Conservation (phyloP, 2,329 filamentous ascomycete genomes). For the Lomentospora prolificans region DNA sequence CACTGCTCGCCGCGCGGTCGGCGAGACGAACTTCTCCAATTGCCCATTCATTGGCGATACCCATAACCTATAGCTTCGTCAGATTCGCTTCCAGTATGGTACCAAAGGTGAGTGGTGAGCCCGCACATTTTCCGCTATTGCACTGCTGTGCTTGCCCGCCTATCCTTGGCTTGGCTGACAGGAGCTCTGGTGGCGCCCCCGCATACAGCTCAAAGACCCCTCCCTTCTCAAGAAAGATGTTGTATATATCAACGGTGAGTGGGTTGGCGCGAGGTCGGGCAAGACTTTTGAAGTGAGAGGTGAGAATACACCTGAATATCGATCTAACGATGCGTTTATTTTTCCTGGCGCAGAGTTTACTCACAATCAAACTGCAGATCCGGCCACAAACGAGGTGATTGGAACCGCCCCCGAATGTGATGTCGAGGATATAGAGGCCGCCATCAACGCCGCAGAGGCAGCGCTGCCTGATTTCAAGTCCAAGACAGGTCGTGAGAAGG, state of each 20-base stretch:
- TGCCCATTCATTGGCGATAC: slow-evolving; percentile 20
- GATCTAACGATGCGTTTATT: not conserved
- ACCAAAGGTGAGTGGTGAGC: slow-evolving; percentile 26
- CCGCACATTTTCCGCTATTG: not conserved
- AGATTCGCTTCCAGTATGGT: slow-evolving; percentile 37
- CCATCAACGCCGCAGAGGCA: slow-evolving; percentile 72
- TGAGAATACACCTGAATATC: slow-evolving; percentile 20
- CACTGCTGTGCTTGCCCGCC: not conserved
- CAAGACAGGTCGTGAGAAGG: slow-evolving; percentile 63
- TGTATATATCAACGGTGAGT: slow-evolving; percentile 86
- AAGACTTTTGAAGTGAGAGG: slow-evolving; percentile 84
- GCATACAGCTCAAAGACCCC: slow-evolving; percentile 58
- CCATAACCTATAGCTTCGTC: slow-evolving; percentile 18
- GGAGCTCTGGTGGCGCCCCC: not conserved
- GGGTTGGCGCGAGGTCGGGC: slow-evolving; percentile 74
- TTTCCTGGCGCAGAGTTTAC: not conserved
- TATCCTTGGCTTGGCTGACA: not conserved
- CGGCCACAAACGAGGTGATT: slow-evolving; percentile 70
- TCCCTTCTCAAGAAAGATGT: slow-evolving; percentile 76
- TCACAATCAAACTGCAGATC: slow-evolving; percentile 44
- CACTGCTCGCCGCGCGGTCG: slow-evolving; percentile 16
- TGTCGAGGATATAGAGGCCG: slow-evolving; percentile 63
- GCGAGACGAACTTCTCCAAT: slow-evolving; percentile 22
- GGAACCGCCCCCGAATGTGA: slow-evolving; percentile 80
- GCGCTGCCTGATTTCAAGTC: slow-evolving; percentile 65